A percentile compares a stretch with the other conserved stretches of the same genome.
phyloP scores from a whole-genome alignment of 495 filamentous ascomycete species.

The Xanthoparmelia taractica region DNA sequence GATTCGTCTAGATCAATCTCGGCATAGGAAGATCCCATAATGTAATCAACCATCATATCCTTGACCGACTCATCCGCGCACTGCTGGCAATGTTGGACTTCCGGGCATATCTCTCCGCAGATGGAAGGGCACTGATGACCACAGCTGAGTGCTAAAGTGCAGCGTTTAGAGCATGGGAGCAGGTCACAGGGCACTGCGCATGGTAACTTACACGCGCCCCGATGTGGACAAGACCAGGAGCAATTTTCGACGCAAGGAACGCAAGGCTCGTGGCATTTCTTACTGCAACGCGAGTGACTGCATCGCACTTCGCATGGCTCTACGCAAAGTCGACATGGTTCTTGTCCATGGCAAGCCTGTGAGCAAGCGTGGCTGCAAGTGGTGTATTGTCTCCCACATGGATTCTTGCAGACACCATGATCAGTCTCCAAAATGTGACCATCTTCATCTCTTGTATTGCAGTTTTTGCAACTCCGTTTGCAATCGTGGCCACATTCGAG shows the following conservation, averaged over 20 bases:
- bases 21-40: conserved; percentile 41
- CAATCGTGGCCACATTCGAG: conserved; percentile 60
- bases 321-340: conserved; percentile 47
- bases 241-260: conserved; percentile 54
- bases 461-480: conserved; percentile 42
- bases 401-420: conserved; percentile 45
- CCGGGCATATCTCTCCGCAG: conserved; percentile 60
- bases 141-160: conserved; percentile 48
- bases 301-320: conserved; percentile 54
- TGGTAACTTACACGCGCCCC: conserved; percentile 51
- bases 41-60: conserved; percentile 45
- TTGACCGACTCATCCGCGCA: conserved; percentile 42
- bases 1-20: conserved; percentile 51
- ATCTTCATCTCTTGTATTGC: conserved; percentile 31
- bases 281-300: conserved; percentile 52
- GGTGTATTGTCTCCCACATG: conserved; percentile 47
- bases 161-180: conserved; percentile 60
- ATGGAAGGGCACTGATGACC: conserved; percentile 62
- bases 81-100: conserved; percentile 46
- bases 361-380: conserved; percentile 54
- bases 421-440: conserved; percentile 27
- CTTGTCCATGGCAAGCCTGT: conserved; percentile 45
- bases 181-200: conserved; percentile 54
- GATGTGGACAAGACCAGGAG: conserved; percentile 50
- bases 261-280: conserved; percentile 56